A percentile compares a stretch with the other conserved stretches of the same genome.
phyloP scores from a whole-genome alignment of 2,329 filamentous ascomycete species.

The Paraconiothyrium brasiliense region DNA sequence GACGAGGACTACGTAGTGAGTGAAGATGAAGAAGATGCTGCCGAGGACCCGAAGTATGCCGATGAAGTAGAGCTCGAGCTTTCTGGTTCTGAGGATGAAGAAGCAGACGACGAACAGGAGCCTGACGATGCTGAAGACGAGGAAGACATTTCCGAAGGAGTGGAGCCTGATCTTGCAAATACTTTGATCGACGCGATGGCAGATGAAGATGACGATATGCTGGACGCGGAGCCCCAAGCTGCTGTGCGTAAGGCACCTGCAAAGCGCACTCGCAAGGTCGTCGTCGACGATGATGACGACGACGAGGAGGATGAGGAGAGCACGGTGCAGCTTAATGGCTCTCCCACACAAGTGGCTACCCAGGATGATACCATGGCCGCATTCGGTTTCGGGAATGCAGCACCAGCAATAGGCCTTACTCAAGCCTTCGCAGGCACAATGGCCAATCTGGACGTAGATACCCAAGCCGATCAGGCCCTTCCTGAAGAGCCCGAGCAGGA shows the following conservation, averaged over 20 bases:
- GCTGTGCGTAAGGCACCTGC: conserved; percentile 56
- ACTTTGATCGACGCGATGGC: conserved; percentile 54
- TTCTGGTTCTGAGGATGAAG: conserved; percentile 57
- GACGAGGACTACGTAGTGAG: conserved; percentile 61
- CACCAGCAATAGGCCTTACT: conserved; percentile 72
- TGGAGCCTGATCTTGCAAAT: conserved; percentile 42
- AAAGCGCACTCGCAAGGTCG: conserved; percentile 60
- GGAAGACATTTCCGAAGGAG: conserved; percentile 41
- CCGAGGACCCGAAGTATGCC: conserved; percentile 53
- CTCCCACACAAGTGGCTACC: conserved; percentile 35
- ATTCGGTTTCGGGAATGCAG: conserved; percentile 51
- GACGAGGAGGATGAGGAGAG: conserved; percentile 44
- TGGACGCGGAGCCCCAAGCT: conserved; percentile 56
- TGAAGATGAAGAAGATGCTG: conserved; percentile 58
- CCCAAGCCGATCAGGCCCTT: conserved; percentile 42
- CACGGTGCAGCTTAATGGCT: conserved; percentile 24
- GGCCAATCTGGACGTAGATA: conserved; percentile 65
- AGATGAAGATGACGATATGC: conserved; percentile 52
- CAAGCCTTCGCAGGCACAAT: conserved; percentile 93
- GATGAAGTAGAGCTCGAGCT: conserved; percentile 51
- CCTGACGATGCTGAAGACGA: conserved; percentile 44
- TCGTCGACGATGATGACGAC: conserved; percentile 76
- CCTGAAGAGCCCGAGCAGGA: conserved; percentile 55
- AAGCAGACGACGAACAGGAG: conserved; percentile 47
- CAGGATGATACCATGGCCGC: conserved; percentile 48